Evolutionary conservation across 805 yeast species (phyloP), one percentile per base, ranked within the genome.

Genomic region (Myxozyma neotropica): DNA sequence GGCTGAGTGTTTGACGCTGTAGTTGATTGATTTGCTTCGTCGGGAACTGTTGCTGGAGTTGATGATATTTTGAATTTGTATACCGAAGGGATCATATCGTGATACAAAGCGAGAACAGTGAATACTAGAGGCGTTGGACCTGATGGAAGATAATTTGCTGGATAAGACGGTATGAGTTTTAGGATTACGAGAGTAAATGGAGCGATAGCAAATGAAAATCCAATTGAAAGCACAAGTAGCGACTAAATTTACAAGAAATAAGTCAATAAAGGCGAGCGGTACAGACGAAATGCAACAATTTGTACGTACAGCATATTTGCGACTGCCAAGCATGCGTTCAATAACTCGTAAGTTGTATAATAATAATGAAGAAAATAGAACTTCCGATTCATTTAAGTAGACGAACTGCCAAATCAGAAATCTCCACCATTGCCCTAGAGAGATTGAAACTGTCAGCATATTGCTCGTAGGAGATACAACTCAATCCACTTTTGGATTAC

Each of bases 261-360:
- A 23, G 44, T 49, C 19, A 55, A 54, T 29, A 48, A 15, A 13
- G 21, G 6, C n/a, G n/a, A n/a, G n/a, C n/a, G n/a, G n/a, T n/a
- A n/a, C 3, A 4, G 42, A 1, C 2, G 26, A 19, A 31, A 23
- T 8, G 6, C 13, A 38, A 8, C 13, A 23, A 39, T 5, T 10
- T 8, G 26, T 33, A 55, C 68, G 7, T 42, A 73, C 72, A 54
- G 73, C 66, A 58, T 67, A 78, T 55, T 73, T 75, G 24, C 72
- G 70, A 2, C 78, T 68, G 2, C 79, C 78, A 17, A 71, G 64
- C 29, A 76, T 54, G 51, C 81, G 69, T 52, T 78, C 81, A 17
- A 78, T 58, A 19, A 66, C 71, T 7, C 81, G 68, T 44, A 74
- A 68, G 42, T 76, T 75, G 58, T 78, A 78, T 6, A 77, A 53